Evolutionary conservation across 2,329 filamentous ascomycete species (phyloP).

Genomic region (Teratosphaeria nubilosa): DNA sequence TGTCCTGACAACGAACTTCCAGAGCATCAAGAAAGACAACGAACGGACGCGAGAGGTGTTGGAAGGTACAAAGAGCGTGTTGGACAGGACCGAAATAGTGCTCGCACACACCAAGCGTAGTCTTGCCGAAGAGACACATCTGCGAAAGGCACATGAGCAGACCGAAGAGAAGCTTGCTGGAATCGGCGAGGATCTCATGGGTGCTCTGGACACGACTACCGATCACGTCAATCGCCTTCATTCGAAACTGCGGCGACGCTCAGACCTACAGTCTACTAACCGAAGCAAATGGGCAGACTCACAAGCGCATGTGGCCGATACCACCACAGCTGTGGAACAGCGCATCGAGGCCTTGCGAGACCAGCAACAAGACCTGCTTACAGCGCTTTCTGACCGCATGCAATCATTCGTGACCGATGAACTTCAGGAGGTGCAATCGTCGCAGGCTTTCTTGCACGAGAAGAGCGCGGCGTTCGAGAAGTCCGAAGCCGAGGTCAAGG

Average conservation of each 20-base stretch:
- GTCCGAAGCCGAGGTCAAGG: conserved; percentile 58
- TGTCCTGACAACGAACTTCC: conserved; percentile 74
- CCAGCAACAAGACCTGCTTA: conserved; percentile 63
- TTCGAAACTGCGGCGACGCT: conserved; percentile 77
- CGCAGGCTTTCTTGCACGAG: conserved; percentile 59
- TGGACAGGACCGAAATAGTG: conserved; percentile 82
- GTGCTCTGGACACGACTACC: conserved; percentile 67
- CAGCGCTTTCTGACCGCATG: conserved; percentile 60
- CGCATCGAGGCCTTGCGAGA: conserved; percentile 62
- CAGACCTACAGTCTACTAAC: conserved; percentile 72
- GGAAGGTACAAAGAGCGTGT: conserved; percentile 67
- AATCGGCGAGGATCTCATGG: conserved; percentile 66
- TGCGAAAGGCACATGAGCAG: conserved; percentile 74
- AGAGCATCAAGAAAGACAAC: conserved; percentile 79
- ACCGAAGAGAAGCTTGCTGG: conserved; percentile 69
- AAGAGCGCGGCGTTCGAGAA: conserved; percentile 58
- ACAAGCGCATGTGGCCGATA: conserved; percentile 62
- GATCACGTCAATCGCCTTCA: conserved; percentile 71
- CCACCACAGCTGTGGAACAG: conserved; percentile 66
- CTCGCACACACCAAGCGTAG: conserved; percentile 65
- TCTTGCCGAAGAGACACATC: conserved; percentile 66
- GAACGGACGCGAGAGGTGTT: conserved; percentile 63
- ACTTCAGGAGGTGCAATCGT: conserved; percentile 57
- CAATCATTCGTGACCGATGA: conserved; percentile 66
- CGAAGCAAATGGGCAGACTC: conserved; percentile 68